These are phyloP conservation scores for Rhamnella rubrinervis DNA, from an alignment of 331 rosid genomes.

Conservation along the genomic window DNA sequence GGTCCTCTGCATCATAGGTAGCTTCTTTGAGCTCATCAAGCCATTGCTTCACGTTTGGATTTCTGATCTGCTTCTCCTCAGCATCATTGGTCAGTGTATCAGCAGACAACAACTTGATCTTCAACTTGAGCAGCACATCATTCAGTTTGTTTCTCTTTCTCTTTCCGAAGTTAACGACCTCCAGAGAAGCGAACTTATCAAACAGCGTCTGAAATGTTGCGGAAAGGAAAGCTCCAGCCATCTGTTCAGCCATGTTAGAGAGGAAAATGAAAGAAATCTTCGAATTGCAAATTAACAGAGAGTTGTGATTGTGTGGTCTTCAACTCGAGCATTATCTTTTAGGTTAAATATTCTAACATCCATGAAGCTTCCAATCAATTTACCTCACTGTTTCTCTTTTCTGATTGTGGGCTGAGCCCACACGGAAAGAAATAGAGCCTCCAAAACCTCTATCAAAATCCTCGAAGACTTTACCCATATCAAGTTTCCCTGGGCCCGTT, in stretches of 20 bases:
- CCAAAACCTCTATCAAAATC: too few relatives aligned
- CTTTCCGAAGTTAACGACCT: not conserved
- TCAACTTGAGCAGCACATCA: not conserved
- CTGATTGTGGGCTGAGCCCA: too few relatives aligned
- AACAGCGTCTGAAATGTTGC: not conserved
- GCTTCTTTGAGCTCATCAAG: slow-evolving; percentile 27
- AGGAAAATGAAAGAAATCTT: too few relatives aligned
- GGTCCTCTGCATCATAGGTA: slow-evolving; percentile 28
- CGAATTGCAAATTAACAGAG: too few relatives aligned
- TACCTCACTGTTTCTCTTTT: too few relatives aligned
- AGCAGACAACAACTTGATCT: too few relatives aligned
- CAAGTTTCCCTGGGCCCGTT: slow-evolving; percentile 32
- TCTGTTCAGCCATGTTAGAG: not conserved
- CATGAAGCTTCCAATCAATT: too few relatives aligned
- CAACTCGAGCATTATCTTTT: too few relatives aligned
- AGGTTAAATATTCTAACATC: too few relatives aligned
- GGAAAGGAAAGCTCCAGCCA: not conserved
- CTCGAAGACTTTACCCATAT: too few relatives aligned
- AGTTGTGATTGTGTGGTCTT: too few relatives aligned
- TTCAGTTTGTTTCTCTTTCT: not conserved
- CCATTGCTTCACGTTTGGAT: slow-evolving; percentile 24
- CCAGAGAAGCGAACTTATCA: not conserved
- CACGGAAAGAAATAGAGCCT: too few relatives aligned
- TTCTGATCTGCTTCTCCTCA: slow-evolving; percentile 26
- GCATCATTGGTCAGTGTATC: slow-evolving; percentile 28